A percentile compares a stretch with the other conserved stretches of the same genome.
Conservation (phyloP, 306 rosid genomes). For the Quercus bicolor region DNA sequence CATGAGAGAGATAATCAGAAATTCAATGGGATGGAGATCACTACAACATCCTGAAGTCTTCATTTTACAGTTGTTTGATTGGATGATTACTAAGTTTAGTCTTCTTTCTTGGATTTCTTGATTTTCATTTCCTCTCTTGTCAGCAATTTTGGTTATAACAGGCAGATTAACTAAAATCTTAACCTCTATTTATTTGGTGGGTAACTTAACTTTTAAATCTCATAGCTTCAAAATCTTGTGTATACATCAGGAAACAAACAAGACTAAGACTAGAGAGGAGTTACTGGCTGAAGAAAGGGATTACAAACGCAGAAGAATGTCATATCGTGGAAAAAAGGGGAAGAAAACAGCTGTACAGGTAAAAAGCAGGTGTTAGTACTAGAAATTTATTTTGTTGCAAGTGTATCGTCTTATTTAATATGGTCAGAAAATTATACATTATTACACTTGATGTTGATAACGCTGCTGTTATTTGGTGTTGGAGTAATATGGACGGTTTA, state of each 20-base stretch:
- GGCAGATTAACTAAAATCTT: background rate
- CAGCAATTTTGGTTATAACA: background rate
- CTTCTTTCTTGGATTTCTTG: background rate
- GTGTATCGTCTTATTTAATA: background rate
- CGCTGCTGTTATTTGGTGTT: too few relatives aligned
- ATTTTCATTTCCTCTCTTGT: background rate
- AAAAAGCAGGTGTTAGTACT: slow-evolving; percentile 19
- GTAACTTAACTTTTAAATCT: background rate
- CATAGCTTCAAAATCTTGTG: background rate
- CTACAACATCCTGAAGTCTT: background rate
- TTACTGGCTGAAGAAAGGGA: slow-evolving; percentile 94
- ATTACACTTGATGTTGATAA: too few relatives aligned
- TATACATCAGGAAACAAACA: slow-evolving; percentile 50
- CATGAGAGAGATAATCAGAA: background rate
- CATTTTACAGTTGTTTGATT: background rate
- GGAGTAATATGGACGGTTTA: too few relatives aligned
- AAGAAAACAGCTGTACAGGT: slow-evolving; percentile 75
- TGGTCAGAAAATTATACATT: background rate
- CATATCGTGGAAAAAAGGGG: slow-evolving; percentile 90
- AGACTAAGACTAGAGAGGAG: slow-evolving; percentile 78
- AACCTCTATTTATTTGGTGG: background rate
- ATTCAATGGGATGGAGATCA: background rate
- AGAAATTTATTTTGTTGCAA: too few relatives aligned
- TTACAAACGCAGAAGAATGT: slow-evolving; percentile 90
- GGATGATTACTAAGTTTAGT: background rate